These are phyloP conservation scores for Uronychia setigera DNA, from an alignment of 73 alveolate genomes.

Conservation along the genomic window DNA sequence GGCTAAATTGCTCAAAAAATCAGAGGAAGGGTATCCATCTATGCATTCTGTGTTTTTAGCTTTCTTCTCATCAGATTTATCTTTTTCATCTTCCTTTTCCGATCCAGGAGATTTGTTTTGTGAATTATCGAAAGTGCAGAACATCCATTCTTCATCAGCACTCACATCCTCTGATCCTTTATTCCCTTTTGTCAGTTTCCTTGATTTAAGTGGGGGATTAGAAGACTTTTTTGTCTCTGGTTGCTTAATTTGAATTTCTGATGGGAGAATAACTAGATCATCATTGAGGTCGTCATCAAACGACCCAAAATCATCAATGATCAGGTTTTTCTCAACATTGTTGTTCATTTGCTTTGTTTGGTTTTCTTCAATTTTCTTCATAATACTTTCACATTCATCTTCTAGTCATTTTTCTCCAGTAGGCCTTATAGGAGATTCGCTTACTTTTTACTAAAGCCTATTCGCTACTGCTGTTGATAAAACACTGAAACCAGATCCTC, in stretches of 20 bases:
- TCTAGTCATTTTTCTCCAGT: neutral
- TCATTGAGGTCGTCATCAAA: neutral
- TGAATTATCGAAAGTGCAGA: neutral
- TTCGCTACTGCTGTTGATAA: neutral
- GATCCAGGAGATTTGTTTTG: neutral
- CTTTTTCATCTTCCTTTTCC: neutral
- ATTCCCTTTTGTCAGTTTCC: neutral
- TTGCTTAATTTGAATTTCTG: neutral
- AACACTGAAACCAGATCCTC: neutral
- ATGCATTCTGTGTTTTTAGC: too few species aligned
- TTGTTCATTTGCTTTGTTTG: neutral
- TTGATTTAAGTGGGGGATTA: too few species aligned
- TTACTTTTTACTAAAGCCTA: neutral
- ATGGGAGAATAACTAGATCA: neutral
- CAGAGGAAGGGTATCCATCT: too few species aligned
- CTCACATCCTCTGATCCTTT: neutral
- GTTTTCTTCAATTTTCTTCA: neutral
- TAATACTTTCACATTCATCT: neutral
- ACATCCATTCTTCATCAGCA: slow-evolving; percentile 23
- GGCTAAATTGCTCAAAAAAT: too few species aligned
- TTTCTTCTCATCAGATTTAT: too few species aligned
- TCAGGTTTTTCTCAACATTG: neutral
- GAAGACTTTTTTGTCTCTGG: too few species aligned
- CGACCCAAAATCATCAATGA: slow-evolving; percentile 7
- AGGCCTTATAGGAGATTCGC: neutral